A percentile compares a stretch with the other conserved stretches of the same genome.
Evolutionary conservation across 2,329 filamentous ascomycete genomes (phyloP).

Genomic region (Tetracladium maxilliforme): DNA sequence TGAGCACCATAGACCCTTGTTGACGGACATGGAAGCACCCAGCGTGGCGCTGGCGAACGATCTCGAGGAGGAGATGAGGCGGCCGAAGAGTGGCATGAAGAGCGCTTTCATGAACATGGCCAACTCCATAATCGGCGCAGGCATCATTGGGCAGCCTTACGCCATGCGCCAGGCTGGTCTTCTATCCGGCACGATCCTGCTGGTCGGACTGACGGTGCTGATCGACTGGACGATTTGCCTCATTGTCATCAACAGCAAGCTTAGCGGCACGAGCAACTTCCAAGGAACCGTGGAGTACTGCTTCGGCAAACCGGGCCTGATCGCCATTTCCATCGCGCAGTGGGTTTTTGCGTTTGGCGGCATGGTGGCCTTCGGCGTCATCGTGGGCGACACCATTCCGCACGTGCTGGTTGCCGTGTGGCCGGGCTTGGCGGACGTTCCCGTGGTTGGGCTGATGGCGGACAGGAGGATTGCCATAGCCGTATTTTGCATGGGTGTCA

Average conservation of each 20-base stretch:
- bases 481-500: constrained; percentile 74
- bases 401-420: constrained; percentile 76
- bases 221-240: constrained; percentile 97
- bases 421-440: constrained; percentile 55
- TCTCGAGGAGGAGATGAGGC: constrained; percentile 31
- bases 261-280: constrained; percentile 86
- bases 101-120: constrained; percentile 99
- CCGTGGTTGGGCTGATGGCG: constrained; percentile 70
- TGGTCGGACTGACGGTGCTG: constrained; percentile 65
- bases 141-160: constrained; percentile 78
- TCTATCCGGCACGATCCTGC: constrained; percentile 60
- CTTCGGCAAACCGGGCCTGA: constrained; percentile 74
- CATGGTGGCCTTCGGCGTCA: constrained; percentile 97
- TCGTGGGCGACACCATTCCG: constrained; percentile 91
- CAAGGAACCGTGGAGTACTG: constrained; percentile 93
- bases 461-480: constrained; percentile 75
- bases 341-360: constrained; percentile 98
- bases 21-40: constrained; percentile 74
- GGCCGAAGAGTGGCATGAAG: constrained; percentile 72
- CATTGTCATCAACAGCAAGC: constrained; percentile 94
- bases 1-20: constrained; percentile 51
- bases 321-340: constrained; percentile 82
- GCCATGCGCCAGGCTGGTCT: constrained; percentile 90
- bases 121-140: constrained; percentile 83
- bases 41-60: constrained; percentile 50